phyloP scores from a whole-genome alignment of 2,329 filamentous ascomycete genomes.

The Xylaria polymorpha region DNA sequence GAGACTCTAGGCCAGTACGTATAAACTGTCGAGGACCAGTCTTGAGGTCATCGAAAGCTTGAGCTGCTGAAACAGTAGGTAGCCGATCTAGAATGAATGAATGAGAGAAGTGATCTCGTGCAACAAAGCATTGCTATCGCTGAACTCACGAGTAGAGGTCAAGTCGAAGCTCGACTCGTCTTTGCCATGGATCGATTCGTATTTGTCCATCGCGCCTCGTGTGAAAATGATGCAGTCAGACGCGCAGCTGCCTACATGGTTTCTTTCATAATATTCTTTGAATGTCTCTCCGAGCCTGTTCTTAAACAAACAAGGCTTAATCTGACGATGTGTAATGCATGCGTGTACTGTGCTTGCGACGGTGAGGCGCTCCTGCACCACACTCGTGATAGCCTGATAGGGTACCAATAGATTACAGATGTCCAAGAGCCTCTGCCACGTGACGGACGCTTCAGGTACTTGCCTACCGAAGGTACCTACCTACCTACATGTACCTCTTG shows the following conservation, averaged over 20 bases:
- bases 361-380: too few relatives aligned
- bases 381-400: conserved; percentile 6
- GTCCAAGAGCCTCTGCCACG: conserved; percentile 11
- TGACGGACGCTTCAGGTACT: conserved; percentile 25
- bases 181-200: conserved; percentile 68
- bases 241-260: conserved; percentile 32
- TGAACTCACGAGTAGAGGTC: conserved; percentile 62
- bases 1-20: conserved; percentile 64
- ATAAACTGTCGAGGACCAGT: conserved; percentile 63
- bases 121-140: conserved; percentile 30
- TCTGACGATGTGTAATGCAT: not conserved
- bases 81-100: conserved; percentile 69
- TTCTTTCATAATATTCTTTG: not conserved
- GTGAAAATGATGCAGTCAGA: conserved; percentile 14
- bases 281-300: not conserved
- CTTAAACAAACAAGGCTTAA: not conserved
- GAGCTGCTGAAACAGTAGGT: conserved; percentile 79
- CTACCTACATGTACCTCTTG: not conserved
- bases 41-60: conserved; percentile 72
- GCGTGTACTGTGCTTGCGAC: not conserved
- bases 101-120: conserved; percentile 34
- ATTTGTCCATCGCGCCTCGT: conserved; percentile 60
- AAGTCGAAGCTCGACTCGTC: conserved; percentile 71
- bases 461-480: not conserved
- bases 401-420: conserved; percentile 21